These are phyloP conservation scores for Eudorina sp. DNA, from an alignment of 139 green algal species.

Conservation along the genomic window DNA sequence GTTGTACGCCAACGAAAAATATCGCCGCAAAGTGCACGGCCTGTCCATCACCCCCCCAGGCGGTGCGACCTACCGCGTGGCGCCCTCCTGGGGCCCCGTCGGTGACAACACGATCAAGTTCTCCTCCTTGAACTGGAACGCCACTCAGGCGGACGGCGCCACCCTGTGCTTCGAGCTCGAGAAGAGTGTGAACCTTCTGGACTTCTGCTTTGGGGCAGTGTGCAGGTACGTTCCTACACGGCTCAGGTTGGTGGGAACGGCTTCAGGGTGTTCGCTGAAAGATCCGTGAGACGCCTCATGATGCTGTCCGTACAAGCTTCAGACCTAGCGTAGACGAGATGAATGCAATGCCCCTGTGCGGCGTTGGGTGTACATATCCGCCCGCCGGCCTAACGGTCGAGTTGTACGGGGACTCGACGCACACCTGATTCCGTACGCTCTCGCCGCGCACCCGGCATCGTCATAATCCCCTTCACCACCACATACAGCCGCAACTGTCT, in stretches of 20 bases:
- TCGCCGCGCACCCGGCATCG: background rate
- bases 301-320: background rate
- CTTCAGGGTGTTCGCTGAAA: too few relatives aligned
- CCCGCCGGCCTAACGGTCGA: too few relatives aligned
- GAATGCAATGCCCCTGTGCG: too few relatives aligned
- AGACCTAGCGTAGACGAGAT: background rate
- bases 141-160: background rate
- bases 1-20: conserved; percentile 2
- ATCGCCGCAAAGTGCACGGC: background rate
- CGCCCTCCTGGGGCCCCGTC: background rate
- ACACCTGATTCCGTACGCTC: too few relatives aligned
- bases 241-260: too few relatives aligned
- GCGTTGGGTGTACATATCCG: too few relatives aligned
- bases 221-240: background rate
- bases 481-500: background rate
- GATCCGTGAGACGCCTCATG: background rate
- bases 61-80: background rate
- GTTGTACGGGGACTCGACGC: too few relatives aligned
- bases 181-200: background rate
- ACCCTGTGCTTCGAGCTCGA: conserved; percentile 1
- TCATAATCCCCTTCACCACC: background rate
- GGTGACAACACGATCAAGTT: conserved; percentile 29
- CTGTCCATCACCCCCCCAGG: background rate
- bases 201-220: background rate
- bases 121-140: conserved; percentile 13